Conservation (phyloP, 352 stramenopile genomes). For the Paralagenidium karlingii region DNA sequence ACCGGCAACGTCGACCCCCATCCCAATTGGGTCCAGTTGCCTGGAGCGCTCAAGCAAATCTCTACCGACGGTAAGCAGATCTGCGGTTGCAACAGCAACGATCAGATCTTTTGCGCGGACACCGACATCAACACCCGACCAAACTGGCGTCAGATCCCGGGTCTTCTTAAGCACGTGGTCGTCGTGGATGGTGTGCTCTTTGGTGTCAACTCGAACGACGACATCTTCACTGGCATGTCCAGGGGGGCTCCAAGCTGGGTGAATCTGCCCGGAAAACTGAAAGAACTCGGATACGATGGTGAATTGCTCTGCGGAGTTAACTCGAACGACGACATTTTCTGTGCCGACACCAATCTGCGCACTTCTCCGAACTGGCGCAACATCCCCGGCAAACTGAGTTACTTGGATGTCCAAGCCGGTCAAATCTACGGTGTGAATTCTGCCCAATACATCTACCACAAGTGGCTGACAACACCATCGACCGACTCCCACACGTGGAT, state of each 20-base stretch:
- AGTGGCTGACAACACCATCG: conserved; percentile 6
- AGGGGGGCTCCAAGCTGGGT: conserved; percentile 7
- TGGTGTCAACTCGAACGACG: conserved; percentile 3
- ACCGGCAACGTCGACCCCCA: conserved; percentile 2
- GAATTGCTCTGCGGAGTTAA: conserved; percentile 12
- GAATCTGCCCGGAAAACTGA: conserved; percentile 3
- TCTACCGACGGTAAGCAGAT: conserved; percentile 18
- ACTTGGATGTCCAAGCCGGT: conserved; percentile 10
- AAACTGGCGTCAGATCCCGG: conserved; percentile 14
- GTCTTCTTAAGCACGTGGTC: conserved; percentile 11
- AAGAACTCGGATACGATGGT: conserved; percentile 12
- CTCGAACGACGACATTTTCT: conserved; percentile 4
- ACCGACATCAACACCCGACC: conserved; percentile 8
- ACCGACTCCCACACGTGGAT: too few species aligned
- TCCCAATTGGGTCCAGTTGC: conserved; percentile 8
- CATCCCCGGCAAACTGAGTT: conserved; percentile 4
- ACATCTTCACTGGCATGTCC: conserved; percentile 11
- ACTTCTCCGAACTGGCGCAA: conserved; percentile 5
- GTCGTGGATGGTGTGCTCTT: conserved; percentile 12
- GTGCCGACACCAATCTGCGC: conserved; percentile 4
- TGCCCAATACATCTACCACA: conserved; percentile 1
- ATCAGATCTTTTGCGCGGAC: conserved; percentile 14
- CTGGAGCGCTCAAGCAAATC: conserved; percentile 11
- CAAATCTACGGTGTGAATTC: conserved; percentile 5
- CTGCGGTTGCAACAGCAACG: conserved; percentile 8